Percentiles rank a stretch among this genome's conserved stretches.
Conservation (phyloP, 2,329 filamentous ascomycete genomes). For the Penicillium expansum region DNA sequence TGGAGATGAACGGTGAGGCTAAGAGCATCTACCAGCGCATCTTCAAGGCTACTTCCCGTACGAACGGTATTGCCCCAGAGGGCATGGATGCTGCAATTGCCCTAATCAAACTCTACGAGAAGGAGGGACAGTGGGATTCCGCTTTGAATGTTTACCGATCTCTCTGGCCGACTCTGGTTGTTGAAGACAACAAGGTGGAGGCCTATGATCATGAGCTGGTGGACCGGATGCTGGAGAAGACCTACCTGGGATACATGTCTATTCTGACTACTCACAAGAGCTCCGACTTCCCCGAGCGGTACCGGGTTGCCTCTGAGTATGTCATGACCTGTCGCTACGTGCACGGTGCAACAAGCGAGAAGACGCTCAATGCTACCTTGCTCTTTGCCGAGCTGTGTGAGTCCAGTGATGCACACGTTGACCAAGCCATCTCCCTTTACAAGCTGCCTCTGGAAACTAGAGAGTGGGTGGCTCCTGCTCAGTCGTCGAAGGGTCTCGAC, state of each 20-base stretch:
- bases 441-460: constrained; percentile 46
- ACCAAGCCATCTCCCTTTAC: constrained; percentile 49
- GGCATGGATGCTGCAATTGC: constrained; percentile 49
- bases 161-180: constrained; percentile 49
- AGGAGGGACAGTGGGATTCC: constrained; percentile 46
- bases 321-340: constrained; percentile 46
- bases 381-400: constrained; percentile 49
- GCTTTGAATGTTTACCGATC: constrained; percentile 48
- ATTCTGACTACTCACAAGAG: constrained; percentile 45
- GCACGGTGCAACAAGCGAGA: constrained; percentile 35
- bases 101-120: constrained; percentile 47
- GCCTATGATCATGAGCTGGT: constrained; percentile 36
- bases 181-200: constrained; percentile 42
- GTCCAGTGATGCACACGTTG: constrained; percentile 41
- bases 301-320: constrained; percentile 51
- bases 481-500: constrained; percentile 28
- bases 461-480: constrained; percentile 36
- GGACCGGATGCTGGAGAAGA: constrained; percentile 45
- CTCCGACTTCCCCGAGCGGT: constrained; percentile 45
- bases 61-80: constrained; percentile 34
- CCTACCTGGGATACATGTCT: constrained; percentile 49
- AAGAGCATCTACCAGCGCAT: constrained; percentile 49
- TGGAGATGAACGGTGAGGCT: constrained; percentile 35
- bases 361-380: constrained; percentile 40
- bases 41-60: constrained; percentile 36